Conservation (phyloP, 257 asterid species). For the Nicotiana knightiana region DNA sequence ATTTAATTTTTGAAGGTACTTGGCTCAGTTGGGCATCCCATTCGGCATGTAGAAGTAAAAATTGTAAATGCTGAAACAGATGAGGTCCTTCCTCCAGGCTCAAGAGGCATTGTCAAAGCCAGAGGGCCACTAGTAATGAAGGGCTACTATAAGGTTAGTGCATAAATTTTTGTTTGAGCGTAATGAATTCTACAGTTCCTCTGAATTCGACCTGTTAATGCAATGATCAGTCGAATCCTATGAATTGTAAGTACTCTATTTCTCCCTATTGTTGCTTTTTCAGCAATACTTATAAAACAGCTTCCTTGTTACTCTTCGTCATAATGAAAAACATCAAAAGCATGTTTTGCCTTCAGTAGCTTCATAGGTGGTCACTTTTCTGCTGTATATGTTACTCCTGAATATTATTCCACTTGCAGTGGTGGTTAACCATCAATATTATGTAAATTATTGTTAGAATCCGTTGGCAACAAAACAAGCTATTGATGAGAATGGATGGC, state of each 20-base stretch:
- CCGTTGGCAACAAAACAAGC: conserved; percentile 59
- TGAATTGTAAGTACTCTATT: not conserved
- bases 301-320: not conserved
- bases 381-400: not conserved
- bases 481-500: conserved; percentile 82
- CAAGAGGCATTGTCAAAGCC: conserved; percentile 74
- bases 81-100: conserved; percentile 55
- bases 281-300: not conserved
- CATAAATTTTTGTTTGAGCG: not conserved
- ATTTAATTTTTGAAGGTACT: conserved; percentile 60
- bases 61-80: conserved; percentile 75
- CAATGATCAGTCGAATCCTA: not conserved
- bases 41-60: conserved; percentile 60
- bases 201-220: not conserved
- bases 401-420: not conserved
- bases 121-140: conserved; percentile 92
- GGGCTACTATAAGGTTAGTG: conserved; percentile 76
- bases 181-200: not conserved
- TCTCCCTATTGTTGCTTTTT: not conserved
- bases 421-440: not conserved
- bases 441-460: conserved; percentile 36
- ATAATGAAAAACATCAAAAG: not conserved
- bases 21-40: conserved; percentile 84
- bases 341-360: not conserved
- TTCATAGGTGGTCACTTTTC: not conserved